Evolutionary conservation across 805 yeast species (phyloP), one percentile per base, ranked within the genome.

Genomic region (Debaryomyces hansenii): DNA sequence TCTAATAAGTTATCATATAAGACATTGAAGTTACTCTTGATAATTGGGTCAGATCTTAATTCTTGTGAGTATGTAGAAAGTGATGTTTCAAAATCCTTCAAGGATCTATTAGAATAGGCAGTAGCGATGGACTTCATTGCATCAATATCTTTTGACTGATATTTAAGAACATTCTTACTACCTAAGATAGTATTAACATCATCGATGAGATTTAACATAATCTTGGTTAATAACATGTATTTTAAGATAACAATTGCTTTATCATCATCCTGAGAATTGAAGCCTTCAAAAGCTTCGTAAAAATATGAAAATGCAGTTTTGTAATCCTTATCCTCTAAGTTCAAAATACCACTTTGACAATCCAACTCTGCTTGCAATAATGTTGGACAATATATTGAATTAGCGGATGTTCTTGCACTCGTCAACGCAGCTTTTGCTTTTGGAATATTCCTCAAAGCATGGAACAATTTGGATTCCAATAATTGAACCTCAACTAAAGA

Each of bases 361-460:
- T 94, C 99, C 45, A 94, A 78, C 62, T 90, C 96, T 1, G 98
- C 98, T 69, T 94, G 96, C 57, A 86, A 78, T 42, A 84, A 74
- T n/a, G 97, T 87, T 8, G 98, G 96, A 59, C 96, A 88, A 72
- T 91, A 95, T 43, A 94, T 89, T 18, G 97, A 80, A 66, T 94
- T 95, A n/a, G 99, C 99, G 2, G 96, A 86, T 0, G 99, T 94
- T 67, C 98, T 82, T 1, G 99, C 97, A 40, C 96, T 84, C 2
- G 98, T 90, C 57, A 94, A 76, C 2, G 97, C 84, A 6, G 98
- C 97, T 58, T 88, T 82, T 4, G 96, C 81, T 70, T 92, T 94
- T 4, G 97, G 87, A 58, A 88, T 78, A 66, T 94, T 94, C 64
- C 97, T 82, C 58, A 94, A 75, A 21, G 96, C 90, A 65, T 91